Evolutionary conservation across 352 stramenopile species (phyloP), one percentile per base, ranked within the genome.

Genomic region (Globisporangium cederbergense): DNA sequence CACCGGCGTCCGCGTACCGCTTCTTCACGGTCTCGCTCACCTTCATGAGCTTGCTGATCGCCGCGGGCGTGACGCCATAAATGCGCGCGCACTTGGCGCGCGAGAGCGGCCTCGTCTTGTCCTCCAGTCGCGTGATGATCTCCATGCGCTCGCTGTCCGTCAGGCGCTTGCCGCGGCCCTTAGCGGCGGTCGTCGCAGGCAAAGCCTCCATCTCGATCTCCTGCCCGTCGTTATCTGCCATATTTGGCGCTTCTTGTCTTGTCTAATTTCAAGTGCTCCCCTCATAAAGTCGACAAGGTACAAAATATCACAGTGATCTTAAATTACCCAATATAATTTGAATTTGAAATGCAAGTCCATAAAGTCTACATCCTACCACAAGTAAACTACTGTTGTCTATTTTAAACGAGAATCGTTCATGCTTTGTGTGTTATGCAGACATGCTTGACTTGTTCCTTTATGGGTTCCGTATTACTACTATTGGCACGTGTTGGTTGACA

Each of bases 11-110:
- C 52, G 78, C 76, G 58, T 89, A 89, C 51, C 83, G 80, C 63
- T 88, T 86, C 55, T 89, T 89, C 63, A 92, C 80, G 18, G 71
- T 76, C 58, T 83, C 66, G 28, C 80, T 81, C 46, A 83, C 77
- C 60, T 92, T 89, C 77, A 88, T 88, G 71, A 92, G 79, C 66
- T 90, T 90, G 58, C 81, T 88, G 74, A 90, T 92, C 43, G 83
- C 83, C 30, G 83, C 81, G 60, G 78, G 81, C 25, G 75, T 86
- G 47, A 92, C 81, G 45, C 81, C 81, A 58, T 90, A 90, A 52
- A 82, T 60, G 1, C 79, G 78, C 58, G 81, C 83, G 20, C 78
- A 88, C 51, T 83, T 74, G 42, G 78, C 79, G 16, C 79, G 76
- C 0, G 77, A 86, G n/a, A 80, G 40, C n/a, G 77, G 74, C n/a